These are phyloP conservation scores for Backusella morwellensis DNA, from an alignment of 192 early-diverging fungal species.

Conservation along the genomic window DNA sequence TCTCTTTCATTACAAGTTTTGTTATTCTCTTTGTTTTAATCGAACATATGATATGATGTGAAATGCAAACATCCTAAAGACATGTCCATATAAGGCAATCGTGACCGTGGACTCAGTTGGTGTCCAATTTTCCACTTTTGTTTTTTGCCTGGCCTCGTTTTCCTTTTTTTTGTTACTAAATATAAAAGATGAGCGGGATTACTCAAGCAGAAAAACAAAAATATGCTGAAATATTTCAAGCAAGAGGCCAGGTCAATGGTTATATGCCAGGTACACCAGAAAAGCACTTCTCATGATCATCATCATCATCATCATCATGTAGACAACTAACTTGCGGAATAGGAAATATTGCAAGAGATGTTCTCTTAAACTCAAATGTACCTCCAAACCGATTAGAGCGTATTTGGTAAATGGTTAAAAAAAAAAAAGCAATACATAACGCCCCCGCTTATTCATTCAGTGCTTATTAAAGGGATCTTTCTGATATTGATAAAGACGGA, in stretches of 20 bases:
- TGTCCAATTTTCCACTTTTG: neutral
- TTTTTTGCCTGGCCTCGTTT: neutral
- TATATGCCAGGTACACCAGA: slow-evolving; percentile 45
- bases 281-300: neutral
- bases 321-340: neutral
- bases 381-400: slow-evolving; percentile 40
- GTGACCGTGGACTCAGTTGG: neutral
- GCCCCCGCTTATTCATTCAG: neutral
- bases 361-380: slow-evolving; percentile 40
- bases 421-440: neutral
- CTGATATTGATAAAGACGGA: slow-evolving; percentile 83
- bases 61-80: neutral
- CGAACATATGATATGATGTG: neutral
- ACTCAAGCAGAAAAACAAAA: slow-evolving; percentile 47
- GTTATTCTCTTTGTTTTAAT: too few species aligned
- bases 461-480: slow-evolving; percentile 56
- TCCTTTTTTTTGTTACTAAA: neutral
- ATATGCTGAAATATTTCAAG: slow-evolving; percentile 56
- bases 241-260: slow-evolving; percentile 48
- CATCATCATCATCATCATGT: neutral
- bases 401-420: slow-evolving; percentile 34
- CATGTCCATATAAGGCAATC: neutral
- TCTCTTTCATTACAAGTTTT: neutral
- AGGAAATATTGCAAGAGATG: slow-evolving; percentile 36
- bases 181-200: slow-evolving; percentile 18